Conservation (phyloP, 352 stramenopile genomes). For the Phytophthora constricta region DNA sequence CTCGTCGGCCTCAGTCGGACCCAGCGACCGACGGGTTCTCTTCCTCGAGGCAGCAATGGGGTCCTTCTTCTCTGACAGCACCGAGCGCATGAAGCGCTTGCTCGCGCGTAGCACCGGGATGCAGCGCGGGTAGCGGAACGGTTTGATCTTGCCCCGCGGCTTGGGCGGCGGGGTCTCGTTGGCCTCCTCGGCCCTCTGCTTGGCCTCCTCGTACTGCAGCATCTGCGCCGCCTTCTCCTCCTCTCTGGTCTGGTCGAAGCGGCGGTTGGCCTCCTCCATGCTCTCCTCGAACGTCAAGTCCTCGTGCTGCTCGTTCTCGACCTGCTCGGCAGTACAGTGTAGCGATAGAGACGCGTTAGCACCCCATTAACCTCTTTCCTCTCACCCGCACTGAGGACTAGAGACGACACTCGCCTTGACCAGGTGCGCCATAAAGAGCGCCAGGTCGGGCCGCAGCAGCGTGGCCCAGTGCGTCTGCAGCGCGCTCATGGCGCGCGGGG, state of each 20-base stretch:
- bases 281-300: conserved; percentile 27
- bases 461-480: conserved; percentile 44
- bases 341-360: too few relatives aligned
- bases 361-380: too few relatives aligned
- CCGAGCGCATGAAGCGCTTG: conserved; percentile 40
- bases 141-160: conserved; percentile 25
- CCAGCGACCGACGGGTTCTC: conserved; percentile 14
- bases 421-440: conserved; percentile 36
- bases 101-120: conserved; percentile 33
- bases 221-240: conserved; percentile 23
- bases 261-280: conserved; percentile 24
- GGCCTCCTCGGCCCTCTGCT: conserved; percentile 21
- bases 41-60: conserved; percentile 15
- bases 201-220: conserved; percentile 27
- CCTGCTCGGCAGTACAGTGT: conserved; percentile 17
- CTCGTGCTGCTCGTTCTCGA: conserved; percentile 35
- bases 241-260: conserved; percentile 27
- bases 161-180: conserved; percentile 18
- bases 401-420: too few relatives aligned
- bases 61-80: conserved; percentile 31
- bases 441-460: conserved; percentile 34
- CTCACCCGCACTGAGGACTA: too few relatives aligned
- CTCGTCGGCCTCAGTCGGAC: conserved; percentile 7
- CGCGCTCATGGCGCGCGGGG: conserved; percentile 28
- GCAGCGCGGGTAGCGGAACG: conserved; percentile 37